Evolutionary conservation across 176 grass and related monocot species (phyloP), one percentile per base, ranked within the genome.

Genomic region (Eragrostis curvula): DNA sequence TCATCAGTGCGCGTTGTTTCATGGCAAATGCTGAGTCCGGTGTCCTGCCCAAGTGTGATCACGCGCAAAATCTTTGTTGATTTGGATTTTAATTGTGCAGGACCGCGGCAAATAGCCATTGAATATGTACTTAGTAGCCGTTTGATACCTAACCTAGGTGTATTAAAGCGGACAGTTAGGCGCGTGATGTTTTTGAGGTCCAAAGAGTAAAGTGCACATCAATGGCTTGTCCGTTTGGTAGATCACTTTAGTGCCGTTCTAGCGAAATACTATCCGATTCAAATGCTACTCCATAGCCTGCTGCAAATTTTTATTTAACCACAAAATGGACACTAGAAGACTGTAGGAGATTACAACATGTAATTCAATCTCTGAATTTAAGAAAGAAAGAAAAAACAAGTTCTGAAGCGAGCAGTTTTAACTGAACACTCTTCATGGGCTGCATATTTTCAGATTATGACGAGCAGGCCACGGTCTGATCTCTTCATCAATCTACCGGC

Each of bases 401-500:
- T 51, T 40, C 60, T 52, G 28, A 23, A 0, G 13, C 14, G 29
- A 65, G n/a, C 45, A 28, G 7, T 41, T 21, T 13, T 65, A 30
- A 53, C 70, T 79, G 52, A 24, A 11, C 29, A 53, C 2, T 46
- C 9, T 8, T 57, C 61, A 16, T 63, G 66, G n/a, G 8, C 17
- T n/a, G 23, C 28, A 10, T 9, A 45, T 66, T 87, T 89, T 85
- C 84, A 98, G 96, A 88, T 99, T 63, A 99, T 99, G 97, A 88
- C 91, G 41, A 96, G 91, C 77, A 85, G 97, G 77, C 93, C 91
- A 41, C 81, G 97, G 44, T 90, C 90, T 8, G 97, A 99, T 81
- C 80, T 99, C 43, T 87, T 85, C 88, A 89, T 94, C 76, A 99
- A 96, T 63, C 91, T 99, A 53, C 97, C 93, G 29, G 96, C 97